Evolutionary conservation across 345 rosid genomes (phyloP), one percentile per base, ranked within the genome.

Genomic region (Hirschfeldia incana): DNA sequence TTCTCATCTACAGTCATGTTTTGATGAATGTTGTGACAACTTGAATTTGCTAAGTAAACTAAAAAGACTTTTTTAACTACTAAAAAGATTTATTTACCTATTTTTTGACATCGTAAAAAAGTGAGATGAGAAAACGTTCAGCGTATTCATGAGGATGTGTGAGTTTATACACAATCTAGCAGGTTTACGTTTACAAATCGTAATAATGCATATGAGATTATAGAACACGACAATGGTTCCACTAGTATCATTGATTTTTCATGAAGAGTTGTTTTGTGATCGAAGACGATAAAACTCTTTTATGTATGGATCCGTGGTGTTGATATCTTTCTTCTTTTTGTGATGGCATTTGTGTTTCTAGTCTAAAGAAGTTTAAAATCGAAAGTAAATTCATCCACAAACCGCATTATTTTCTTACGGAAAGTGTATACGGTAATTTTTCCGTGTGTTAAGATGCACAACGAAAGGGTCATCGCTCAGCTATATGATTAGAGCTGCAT

Each of bases 141-240:
- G n/a, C n/a, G n/a, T n/a, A n/a, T n/a, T 26, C 12, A 59, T n/a
- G 27, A 72, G 68, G 76, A 72, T 65, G 53, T 65, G 68, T 12
- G 49, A 60, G 60, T 65, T 71, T 6, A 72, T 39, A 78, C 73
- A 67, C 73, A 72, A 65, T 73, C 68, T 58, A 78, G 73, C 39
- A 72, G 34, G 53, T 37, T 4, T 77, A 64, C 76, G 61, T 78
- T 78, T 66, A 57, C 36, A 72, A 65, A 65, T 39, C 4, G 4
- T 34, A 21, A 27, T 70, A 68, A 33, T 17, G 21, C 64, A 72
- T 32, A 78, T 71, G 72, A 72, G 37, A 72, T 66, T 37, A 30
- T 60, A 59, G 64, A 73, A 65, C 33, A 59, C 64, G 64, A 59
- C 33, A 59, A 59, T 12, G 64, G 13, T 59, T 59, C 33, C n/a